These are phyloP conservation scores for Solanum verrucosum DNA, from an alignment of 257 asterid species.

Conservation along the genomic window DNA sequence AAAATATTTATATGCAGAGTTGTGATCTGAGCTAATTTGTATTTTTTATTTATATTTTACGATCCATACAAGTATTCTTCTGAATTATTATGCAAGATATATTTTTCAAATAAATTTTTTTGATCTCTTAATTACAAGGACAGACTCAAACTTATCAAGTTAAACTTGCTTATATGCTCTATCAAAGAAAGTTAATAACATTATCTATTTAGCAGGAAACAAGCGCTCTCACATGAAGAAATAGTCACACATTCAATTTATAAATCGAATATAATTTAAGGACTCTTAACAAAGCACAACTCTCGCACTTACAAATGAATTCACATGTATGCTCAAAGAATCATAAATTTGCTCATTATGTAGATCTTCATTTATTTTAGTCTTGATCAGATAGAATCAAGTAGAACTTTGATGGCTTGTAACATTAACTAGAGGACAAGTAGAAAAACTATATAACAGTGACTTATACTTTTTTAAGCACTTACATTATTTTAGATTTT, in stretches of 20 bases:
- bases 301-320: neutral
- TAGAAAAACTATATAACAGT: no score
- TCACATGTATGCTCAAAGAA: neutral
- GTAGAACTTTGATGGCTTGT: neutral
- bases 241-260: neutral
- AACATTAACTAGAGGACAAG: no score
- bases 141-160: neutral
- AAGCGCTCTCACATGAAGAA: neutral
- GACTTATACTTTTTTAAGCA: neutral
- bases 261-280: neutral
- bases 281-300: neutral
- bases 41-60: neutral
- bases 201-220: no score
- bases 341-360: neutral
- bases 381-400: neutral
- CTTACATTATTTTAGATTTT: no score
- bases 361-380: neutral
- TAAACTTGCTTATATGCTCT: neutral
- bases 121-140: neutral
- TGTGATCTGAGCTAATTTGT: no score
- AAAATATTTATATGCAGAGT: no score
- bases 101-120: neutral
- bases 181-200: neutral
- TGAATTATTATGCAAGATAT: neutral
- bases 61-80: neutral